Evolutionary conservation across 2,329 filamentous ascomycete species (phyloP), one percentile per base, ranked within the genome.

Genomic region (Penicillium oxalicum): DNA sequence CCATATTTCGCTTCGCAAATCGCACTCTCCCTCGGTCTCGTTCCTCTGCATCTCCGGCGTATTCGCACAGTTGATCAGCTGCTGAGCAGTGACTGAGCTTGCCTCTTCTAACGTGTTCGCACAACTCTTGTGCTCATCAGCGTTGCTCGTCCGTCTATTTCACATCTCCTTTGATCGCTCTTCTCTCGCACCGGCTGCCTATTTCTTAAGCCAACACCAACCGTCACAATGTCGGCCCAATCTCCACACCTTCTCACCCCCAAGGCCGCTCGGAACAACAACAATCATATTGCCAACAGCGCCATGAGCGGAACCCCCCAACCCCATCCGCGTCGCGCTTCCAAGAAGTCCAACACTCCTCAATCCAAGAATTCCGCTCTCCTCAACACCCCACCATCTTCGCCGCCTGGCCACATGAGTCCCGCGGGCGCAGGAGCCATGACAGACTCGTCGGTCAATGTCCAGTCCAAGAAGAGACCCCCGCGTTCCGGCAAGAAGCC

Each of bases 191-290:
- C 61, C 65, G 72, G 71, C 71, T 74, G 71, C 67, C 63, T 75
- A 76, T 76, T 74, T 75, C 70, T 73, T 70, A 73, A 75, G 70
- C 70, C 69, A 64, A 64, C 36, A 38, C 37, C 35, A 40, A 46
- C 54, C 29, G 58, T 65, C 61, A 58, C 53, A 53, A 78, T 77
- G 75, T 74, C 74, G 61, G 65, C 71, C 41, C 68, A 68, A 61
- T 58, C 59, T 37, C 59, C 64, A 38, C 60, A 64, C 48, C 66
- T 69, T 58, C 59, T 63, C 40, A 67, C 70, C 34, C 65, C 70
- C 5, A 71, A 71, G 55, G 66, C 61, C 37, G 51, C 63, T 52
- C 68, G 68, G 49, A 71, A 66, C 33, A 45, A 45, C 44, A 54
- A 54, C 44, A 42, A 32, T 32, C 47, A 47, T 12, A 29, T 11